phyloP scores from a whole-genome alignment of 2,329 filamentous ascomycete genomes.

The Aspergillus awamori region DNA sequence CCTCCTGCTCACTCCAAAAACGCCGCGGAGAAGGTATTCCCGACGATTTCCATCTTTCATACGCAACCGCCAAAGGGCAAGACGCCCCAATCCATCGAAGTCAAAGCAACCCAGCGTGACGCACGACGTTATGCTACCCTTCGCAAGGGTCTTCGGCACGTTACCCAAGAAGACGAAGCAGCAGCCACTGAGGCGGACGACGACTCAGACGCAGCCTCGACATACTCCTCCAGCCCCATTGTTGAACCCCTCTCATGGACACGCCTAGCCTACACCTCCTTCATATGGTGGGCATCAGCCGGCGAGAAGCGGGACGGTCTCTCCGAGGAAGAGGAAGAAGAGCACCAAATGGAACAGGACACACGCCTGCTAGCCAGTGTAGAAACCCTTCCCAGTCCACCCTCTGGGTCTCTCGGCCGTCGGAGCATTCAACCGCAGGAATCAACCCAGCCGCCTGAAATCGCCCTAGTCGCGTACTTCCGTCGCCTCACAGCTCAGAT shows the following conservation, averaged over 20 bases:
- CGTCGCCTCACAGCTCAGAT: conserved; percentile 51
- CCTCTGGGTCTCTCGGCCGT: conserved; percentile 27
- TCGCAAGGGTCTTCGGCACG: conserved; percentile 59
- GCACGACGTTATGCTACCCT: conserved; percentile 76
- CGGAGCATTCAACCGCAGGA: conserved; percentile 34
- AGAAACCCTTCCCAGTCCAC: conserved; percentile 36
- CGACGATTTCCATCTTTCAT: conserved; percentile 66
- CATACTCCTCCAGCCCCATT: conserved; percentile 47
- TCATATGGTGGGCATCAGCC: conserved; percentile 70
- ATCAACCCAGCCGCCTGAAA: conserved; percentile 44
- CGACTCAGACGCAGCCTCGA: conserved; percentile 44
- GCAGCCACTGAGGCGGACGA: conserved; percentile 38
- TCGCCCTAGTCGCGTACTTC: conserved; percentile 55
- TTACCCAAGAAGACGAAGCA: conserved; percentile 25
- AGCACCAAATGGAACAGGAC: conserved; percentile 49
- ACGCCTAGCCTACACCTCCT: conserved; percentile 62
- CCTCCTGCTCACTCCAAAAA: conserved; percentile 64
- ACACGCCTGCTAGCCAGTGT: conserved; percentile 42
- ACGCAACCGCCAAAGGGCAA: conserved; percentile 58
- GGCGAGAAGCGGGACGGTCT: conserved; percentile 61
- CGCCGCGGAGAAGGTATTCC: conserved; percentile 69
- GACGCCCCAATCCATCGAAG: conserved; percentile 31
- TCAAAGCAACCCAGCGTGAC: conserved; percentile 90
- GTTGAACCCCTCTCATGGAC: conserved; percentile 64
- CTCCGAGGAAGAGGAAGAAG: conserved; percentile 58